These are phyloP conservation scores for Phytopythium ostracodes DNA, from an alignment of 352 stramenopile species.

Conservation along the genomic window DNA sequence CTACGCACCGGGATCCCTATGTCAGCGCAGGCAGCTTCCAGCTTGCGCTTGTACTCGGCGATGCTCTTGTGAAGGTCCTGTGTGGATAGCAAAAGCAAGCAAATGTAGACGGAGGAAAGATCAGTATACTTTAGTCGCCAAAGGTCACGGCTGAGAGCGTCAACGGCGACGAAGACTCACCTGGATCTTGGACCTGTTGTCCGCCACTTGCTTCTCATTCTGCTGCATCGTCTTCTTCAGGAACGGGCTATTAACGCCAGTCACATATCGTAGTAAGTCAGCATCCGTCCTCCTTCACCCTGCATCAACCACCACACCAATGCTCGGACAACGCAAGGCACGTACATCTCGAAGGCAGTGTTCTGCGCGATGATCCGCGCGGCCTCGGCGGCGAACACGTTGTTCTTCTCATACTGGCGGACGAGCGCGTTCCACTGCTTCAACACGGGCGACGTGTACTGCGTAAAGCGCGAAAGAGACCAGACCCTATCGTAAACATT, in stretches of 20 bases:
- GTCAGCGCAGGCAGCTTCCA: slow-evolving; percentile 44
- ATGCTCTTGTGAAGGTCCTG: slow-evolving; percentile 73
- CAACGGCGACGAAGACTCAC: slow-evolving; percentile 14
- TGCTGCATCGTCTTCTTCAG: slow-evolving; percentile 74
- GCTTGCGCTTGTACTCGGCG: slow-evolving; percentile 65
- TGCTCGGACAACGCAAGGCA: too few species aligned
- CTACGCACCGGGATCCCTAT: slow-evolving; percentile 58
- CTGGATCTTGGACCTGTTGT: slow-evolving; percentile 77
- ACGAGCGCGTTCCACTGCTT: slow-evolving; percentile 68
- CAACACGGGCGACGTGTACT: slow-evolving; percentile 76
- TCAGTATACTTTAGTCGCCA: too few species aligned
- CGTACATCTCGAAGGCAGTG: slow-evolving; percentile 75
- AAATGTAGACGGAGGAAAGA: background rate
- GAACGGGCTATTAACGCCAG: slow-evolving; percentile 38
- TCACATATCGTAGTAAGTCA: slow-evolving; percentile 5
- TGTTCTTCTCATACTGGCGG: slow-evolving; percentile 75
- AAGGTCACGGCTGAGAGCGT: too few species aligned
- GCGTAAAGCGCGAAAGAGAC: background rate
- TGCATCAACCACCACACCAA: too few species aligned
- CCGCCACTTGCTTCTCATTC: slow-evolving; percentile 75
- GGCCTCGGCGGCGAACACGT: slow-evolving; percentile 69
- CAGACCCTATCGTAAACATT: background rate
- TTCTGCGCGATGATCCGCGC: slow-evolving; percentile 73
- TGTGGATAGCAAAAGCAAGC: background rate
- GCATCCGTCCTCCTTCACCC: background rate